phyloP scores from a whole-genome alignment of 2,329 filamentous ascomycete species.

The Aspergillus luchuensis region DNA sequence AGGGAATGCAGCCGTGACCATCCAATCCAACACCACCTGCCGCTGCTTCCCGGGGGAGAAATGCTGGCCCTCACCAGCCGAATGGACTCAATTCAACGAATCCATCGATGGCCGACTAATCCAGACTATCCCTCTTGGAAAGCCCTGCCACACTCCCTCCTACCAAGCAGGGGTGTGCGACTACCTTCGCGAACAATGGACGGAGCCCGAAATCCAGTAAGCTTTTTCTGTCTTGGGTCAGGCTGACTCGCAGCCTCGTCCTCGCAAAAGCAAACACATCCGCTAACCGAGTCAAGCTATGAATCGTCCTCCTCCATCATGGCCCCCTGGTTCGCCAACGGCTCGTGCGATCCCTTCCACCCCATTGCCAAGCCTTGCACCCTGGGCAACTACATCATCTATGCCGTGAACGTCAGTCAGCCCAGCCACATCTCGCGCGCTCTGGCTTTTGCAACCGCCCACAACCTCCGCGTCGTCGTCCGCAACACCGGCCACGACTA shows the following conservation, averaged over 20 bases:
- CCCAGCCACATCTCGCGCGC: conserved; percentile 27
- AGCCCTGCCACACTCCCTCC: conserved; percentile 54
- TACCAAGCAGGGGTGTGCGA: conserved; percentile 52
- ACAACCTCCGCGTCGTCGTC: conserved; percentile 51
- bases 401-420: conserved; percentile 39
- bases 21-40: conserved; percentile 32
- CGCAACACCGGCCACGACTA: conserved; percentile 47
- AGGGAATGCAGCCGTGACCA: background rate
- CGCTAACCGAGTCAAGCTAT: conserved; percentile 8
- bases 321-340: conserved; percentile 18
- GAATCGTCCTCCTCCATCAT: conserved; percentile 16
- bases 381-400: conserved; percentile 34
- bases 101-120: conserved; percentile 56
- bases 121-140: conserved; percentile 55
- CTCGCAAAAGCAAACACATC: background rate
- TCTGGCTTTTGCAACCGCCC: conserved; percentile 23
- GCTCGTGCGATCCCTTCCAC: conserved; percentile 15
- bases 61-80: conserved; percentile 53
- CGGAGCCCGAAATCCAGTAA: conserved; percentile 49
- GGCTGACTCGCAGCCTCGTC: too few species aligned
- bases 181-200: conserved; percentile 48
- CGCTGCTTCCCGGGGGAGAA: conserved; percentile 56
- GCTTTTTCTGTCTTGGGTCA: conserved; percentile 7
- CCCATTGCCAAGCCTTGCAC: conserved; percentile 30
- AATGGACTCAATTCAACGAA: conserved; percentile 56